These are phyloP conservation scores for Tulasnella sp. DNA, from an alignment of 768 basidiomycete species.

Conservation along the genomic window DNA sequence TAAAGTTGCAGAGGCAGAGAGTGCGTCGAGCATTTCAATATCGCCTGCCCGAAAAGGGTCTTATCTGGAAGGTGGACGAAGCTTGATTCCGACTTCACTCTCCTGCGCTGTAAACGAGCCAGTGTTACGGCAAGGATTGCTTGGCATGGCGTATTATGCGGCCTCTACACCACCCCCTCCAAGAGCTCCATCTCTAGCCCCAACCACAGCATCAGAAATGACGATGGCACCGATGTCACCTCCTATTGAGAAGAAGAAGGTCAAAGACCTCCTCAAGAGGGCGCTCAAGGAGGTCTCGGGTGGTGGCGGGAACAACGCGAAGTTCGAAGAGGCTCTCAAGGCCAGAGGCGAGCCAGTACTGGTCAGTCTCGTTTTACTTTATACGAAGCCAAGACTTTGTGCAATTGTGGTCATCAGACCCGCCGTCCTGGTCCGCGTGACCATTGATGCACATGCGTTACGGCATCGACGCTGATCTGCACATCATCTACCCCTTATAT, in stretches of 20 bases:
- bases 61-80: no score
- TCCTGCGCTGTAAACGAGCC: no score
- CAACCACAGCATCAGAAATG: conserved; percentile 6
- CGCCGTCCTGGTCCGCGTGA: conserved; percentile 5
- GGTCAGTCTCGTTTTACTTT: conserved; percentile 12
- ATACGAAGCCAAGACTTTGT: neutral
- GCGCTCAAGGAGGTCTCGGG: conserved; percentile 12
- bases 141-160: conserved; percentile 13
- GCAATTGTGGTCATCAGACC: no score
- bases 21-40: no score
- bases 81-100: no score
- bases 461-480: neutral
- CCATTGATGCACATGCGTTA: neutral
- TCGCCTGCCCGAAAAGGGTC: no score
- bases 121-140: no score
- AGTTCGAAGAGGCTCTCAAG: neutral
- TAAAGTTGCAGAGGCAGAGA: no score
- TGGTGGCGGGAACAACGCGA: conserved; percentile 8
- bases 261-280: neutral
- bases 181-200: conserved; percentile 10
- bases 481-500: neutral
- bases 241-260: conserved; percentile 13
- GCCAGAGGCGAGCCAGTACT: conserved; percentile 4
- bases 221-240: neutral
- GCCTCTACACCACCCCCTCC: conserved; percentile 13